Base-by-base conservation (phyloP, 208 protist genomes). In the Trypanosoma congolense region DNA sequence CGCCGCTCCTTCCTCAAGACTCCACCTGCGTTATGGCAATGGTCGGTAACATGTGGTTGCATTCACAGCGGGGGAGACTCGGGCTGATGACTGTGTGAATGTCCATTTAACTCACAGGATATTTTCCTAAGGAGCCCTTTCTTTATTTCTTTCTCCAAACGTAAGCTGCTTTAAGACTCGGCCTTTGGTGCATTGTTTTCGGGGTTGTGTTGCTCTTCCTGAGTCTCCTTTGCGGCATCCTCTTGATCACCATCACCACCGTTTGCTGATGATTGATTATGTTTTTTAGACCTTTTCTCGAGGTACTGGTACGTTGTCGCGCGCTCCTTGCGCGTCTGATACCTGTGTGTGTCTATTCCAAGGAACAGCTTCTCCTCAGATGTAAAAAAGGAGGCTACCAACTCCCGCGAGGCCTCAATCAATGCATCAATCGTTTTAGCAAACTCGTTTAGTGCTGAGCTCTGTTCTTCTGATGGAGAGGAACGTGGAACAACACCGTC, bases 301-400 rank as follows among this genome's bases (percentile, higher is more conserved):
- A 19, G 6, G 53, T 93, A 93, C 56, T 93, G 87, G 56, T 93
- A 93, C 18, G 56, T 76, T 0, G 55, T 77, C 8, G n/a, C 54
- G 19, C 58, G 48, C 61, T 88, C 70, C 28, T 18, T 45, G 10
- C 59, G 59, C n/a, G 87, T 83, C 61, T 93, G 87, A 57, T 87
- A 89, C 45, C 74, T 65, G 43, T 90, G 80, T 0, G 80, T 83
- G 57, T 87, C 59, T 48, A 93, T 46, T 46, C 87, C 87, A 35
- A 90, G 70, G 57, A 80, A 75, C 24, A 79, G 74, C 64, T 90
- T 93, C 47, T 93, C 87, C 57, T 90, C 82, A 29, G 70, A 72
- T 0, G 87, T 81, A 41, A 89, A 53, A 51, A 80, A 87, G 9
- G 57, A 33, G 1, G 87, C 68, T 4, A 89, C 70, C 31, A 93